These are phyloP conservation scores for Metschnikowia sp. DNA, from an alignment of 805 yeast species.

Conservation along the genomic window DNA sequence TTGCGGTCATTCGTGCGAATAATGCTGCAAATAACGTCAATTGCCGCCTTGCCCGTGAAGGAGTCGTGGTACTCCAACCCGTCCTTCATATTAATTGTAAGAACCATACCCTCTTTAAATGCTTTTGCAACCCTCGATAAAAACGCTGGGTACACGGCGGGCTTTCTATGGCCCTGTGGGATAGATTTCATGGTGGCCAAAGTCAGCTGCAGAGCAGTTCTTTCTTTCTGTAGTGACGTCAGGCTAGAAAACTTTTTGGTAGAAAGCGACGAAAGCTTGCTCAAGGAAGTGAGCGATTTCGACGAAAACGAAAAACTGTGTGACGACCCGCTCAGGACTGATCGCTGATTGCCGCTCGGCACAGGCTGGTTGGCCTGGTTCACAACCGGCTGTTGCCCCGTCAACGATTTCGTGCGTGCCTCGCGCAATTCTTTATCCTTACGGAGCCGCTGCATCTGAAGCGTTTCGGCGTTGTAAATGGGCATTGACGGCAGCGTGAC, in stretches of 20 bases:
- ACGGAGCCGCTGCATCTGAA: constrained; percentile 9
- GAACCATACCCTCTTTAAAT: constrained; percentile 64
- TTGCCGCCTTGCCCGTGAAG: constrained; percentile 91
- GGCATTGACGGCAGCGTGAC: constrained; percentile 15
- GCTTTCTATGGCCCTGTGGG: constrained; percentile 38
- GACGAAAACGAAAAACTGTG: constrained; percentile 36
- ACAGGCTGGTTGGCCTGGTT: constrained; percentile 4
- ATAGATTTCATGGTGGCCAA: constrained; percentile 41
- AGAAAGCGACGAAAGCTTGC: constrained; percentile 38
- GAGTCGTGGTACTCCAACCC: constrained; percentile 90
- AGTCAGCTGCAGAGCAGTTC: constrained; percentile 28
- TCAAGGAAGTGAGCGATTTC: constrained; percentile 39
- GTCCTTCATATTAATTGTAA: constrained; percentile 82
- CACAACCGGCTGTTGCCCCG: not conserved
- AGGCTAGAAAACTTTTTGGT: constrained; percentile 39
- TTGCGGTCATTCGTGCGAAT: constrained; percentile 89
- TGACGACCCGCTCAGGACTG: constrained; percentile 22
- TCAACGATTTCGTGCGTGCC: constrained; percentile 13
- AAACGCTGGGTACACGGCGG: constrained; percentile 85
- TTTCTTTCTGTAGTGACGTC: constrained; percentile 30
- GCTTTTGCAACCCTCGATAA: constrained; percentile 79
- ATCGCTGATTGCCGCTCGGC: constrained; percentile 17
- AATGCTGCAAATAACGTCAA: constrained; percentile 81
- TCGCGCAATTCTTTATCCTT: constrained; percentile 8
- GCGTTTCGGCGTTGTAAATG: constrained; percentile 3